These are phyloP conservation scores for Cladosporium cucumerinum DNA, from an alignment of 2,329 filamentous ascomycete genomes.

Conservation along the genomic window DNA sequence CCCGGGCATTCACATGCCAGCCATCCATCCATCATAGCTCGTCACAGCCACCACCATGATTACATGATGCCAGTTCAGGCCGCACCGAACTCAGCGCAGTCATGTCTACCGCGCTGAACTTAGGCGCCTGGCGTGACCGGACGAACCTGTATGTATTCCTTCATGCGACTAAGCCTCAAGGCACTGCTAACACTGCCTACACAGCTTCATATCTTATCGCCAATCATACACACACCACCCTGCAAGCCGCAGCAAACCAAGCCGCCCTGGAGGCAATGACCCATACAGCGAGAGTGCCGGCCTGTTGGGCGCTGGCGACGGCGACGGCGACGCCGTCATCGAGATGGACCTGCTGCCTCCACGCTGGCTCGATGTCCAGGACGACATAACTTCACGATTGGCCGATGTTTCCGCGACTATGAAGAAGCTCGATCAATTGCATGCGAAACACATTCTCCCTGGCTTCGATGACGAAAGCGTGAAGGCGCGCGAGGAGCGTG, in stretches of 20 bases:
- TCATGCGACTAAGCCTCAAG: neutral
- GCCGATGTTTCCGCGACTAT: slow-evolving; percentile 78
- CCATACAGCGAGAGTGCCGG: slow-evolving; percentile 64
- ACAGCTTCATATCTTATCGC: slow-evolving; percentile 95
- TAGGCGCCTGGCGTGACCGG: slow-evolving; percentile 84
- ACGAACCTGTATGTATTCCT: slow-evolving; percentile 77
- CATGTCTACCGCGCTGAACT: slow-evolving; percentile 22
- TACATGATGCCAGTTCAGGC: slow-evolving; percentile 16
- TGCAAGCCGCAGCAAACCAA: slow-evolving; percentile 56
- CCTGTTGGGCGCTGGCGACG: slow-evolving; percentile 71
- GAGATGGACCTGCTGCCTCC: slow-evolving; percentile 97
- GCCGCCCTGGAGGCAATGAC: slow-evolving; percentile 41
- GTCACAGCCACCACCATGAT: neutral
- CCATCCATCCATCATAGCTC: neutral
- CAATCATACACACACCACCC: slow-evolving; percentile 97
- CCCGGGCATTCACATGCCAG: neutral
- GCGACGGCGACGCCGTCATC: slow-evolving; percentile 91
- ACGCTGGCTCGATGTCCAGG: slow-evolving; percentile 91
- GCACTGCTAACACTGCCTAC: slow-evolving; percentile 15
- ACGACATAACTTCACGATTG: slow-evolving; percentile 84
- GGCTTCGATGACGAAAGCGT: slow-evolving; percentile 94
- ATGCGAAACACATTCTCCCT: slow-evolving; percentile 94
- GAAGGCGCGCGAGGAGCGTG: slow-evolving; percentile 78
- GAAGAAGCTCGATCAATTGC: slow-evolving; percentile 80
- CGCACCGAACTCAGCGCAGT: neutral